Evolutionary conservation across 257 asterid genomes (phyloP).

Genomic region (Scutellaria minor): DNA sequence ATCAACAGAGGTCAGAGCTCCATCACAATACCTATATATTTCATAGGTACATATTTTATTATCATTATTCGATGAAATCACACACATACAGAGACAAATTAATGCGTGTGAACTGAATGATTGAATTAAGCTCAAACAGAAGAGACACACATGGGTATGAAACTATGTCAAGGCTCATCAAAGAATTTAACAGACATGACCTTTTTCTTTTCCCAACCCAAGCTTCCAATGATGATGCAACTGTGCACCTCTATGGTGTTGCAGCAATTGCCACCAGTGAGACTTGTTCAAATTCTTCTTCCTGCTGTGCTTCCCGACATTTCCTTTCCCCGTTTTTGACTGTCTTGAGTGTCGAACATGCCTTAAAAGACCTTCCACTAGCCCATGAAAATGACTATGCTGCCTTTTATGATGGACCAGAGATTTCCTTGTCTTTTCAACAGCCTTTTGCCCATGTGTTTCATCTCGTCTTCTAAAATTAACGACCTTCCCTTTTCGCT

Average conservation of each 20-base stretch:
- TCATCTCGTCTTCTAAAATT: slow-evolving; percentile 38
- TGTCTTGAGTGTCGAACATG: slow-evolving; percentile 53
- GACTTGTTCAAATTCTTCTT: slow-evolving; percentile 22
- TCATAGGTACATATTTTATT: background rate
- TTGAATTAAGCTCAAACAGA: too few species aligned
- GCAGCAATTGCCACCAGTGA: slow-evolving; percentile 59
- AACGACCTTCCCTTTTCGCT: slow-evolving; percentile 36
- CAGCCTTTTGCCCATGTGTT: slow-evolving; percentile 42
- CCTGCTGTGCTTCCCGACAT: slow-evolving; percentile 33
- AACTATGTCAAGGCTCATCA: too few species aligned
- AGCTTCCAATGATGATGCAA: slow-evolving; percentile 42
- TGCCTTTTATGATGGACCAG: slow-evolving; percentile 40
- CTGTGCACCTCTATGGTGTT: slow-evolving; percentile 47
- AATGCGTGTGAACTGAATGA: too few species aligned
- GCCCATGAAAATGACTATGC: slow-evolving; percentile 48
- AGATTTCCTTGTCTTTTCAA: slow-evolving; percentile 49
- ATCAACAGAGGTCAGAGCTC: too few species aligned
- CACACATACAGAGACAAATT: too few species aligned
- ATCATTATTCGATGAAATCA: too few species aligned
- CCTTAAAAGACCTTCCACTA: slow-evolving; percentile 55
- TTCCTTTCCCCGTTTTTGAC: slow-evolving; percentile 42
- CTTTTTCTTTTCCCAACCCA: slow-evolving; percentile 45
- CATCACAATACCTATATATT: too few species aligned
- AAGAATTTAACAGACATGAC: background rate
- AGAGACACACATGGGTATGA: too few species aligned